These are phyloP conservation scores for Retiboletus flavoniger DNA, from an alignment of 1,284 basidiomycete species.

Conservation along the genomic window DNA sequence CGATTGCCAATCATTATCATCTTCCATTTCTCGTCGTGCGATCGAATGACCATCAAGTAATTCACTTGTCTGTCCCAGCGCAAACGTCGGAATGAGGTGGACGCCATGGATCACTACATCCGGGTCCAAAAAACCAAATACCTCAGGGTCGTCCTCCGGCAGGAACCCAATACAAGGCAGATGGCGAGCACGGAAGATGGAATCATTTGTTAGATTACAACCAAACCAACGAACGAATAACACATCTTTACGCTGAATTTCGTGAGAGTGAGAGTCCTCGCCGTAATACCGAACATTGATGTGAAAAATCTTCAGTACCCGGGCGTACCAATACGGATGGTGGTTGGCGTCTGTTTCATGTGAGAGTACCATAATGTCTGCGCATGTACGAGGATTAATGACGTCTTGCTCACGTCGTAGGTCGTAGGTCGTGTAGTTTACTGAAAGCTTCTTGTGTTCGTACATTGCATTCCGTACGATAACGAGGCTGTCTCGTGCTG, in stretches of 20 bases:
- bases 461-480: not conserved
- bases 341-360: not conserved
- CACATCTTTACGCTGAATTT: not conserved
- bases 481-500: not conserved
- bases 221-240: not conserved
- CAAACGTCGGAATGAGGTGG: slow-evolving; percentile 7
- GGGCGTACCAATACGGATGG: slow-evolving; percentile 10
- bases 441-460: not conserved
- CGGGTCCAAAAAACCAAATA: slow-evolving; percentile 6
- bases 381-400: not conserved
- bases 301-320: not conserved
- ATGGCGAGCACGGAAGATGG: not conserved
- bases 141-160: not conserved
- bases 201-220: not conserved
- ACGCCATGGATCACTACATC: not conserved
- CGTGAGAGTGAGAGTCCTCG: not conserved
- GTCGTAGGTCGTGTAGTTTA: slow-evolving; percentile 10
- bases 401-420: not conserved
- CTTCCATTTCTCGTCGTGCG: not conserved
- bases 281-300: not conserved
- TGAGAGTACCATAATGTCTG: slow-evolving; percentile 5
- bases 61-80: not conserved
- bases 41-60: not conserved
- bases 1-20: not conserved
- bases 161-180: not conserved